These are phyloP conservation scores for Russula lepida DNA, from an alignment of 768 basidiomycete genomes.

Conservation along the genomic window DNA sequence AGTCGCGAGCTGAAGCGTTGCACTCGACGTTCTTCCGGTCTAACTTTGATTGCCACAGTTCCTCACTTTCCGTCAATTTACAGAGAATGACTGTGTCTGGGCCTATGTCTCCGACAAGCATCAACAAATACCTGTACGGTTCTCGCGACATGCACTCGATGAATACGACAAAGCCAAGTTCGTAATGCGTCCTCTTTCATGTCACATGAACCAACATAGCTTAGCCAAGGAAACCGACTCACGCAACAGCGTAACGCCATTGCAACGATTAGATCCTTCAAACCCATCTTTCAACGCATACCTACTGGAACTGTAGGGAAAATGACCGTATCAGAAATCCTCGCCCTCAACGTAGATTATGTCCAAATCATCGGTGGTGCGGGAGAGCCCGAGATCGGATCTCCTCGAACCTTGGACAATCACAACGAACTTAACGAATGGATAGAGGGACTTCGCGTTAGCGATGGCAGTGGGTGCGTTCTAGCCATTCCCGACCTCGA, in stretches of 20 bases:
- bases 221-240: conserved; percentile 28
- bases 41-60: conserved; percentile 34
- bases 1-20: conserved; percentile 7
- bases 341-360: conserved; percentile 47
- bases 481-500: background rate
- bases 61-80: conserved; percentile 38
- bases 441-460: conserved; percentile 45
- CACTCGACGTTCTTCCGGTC: background rate
- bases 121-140: conserved; percentile 42
- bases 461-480: conserved; percentile 56
- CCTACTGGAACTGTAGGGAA: conserved; percentile 35
- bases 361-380: conserved; percentile 37
- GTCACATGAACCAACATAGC: background rate
- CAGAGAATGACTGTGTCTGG: conserved; percentile 46
- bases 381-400: conserved; percentile 42
- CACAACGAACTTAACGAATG: conserved; percentile 38
- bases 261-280: conserved; percentile 42
- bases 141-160: conserved; percentile 43
- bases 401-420: conserved; percentile 40
- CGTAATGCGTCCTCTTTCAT: conserved; percentile 3
- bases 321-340: conserved; percentile 33
- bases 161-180: conserved; percentile 35
- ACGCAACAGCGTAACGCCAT: conserved; percentile 41
- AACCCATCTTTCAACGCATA: conserved; percentile 43
- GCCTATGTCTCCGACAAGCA: conserved; percentile 53